Evolutionary conservation across 1,284 basidiomycete genomes (phyloP).

Genomic region (Melampsora larici-populina): DNA sequence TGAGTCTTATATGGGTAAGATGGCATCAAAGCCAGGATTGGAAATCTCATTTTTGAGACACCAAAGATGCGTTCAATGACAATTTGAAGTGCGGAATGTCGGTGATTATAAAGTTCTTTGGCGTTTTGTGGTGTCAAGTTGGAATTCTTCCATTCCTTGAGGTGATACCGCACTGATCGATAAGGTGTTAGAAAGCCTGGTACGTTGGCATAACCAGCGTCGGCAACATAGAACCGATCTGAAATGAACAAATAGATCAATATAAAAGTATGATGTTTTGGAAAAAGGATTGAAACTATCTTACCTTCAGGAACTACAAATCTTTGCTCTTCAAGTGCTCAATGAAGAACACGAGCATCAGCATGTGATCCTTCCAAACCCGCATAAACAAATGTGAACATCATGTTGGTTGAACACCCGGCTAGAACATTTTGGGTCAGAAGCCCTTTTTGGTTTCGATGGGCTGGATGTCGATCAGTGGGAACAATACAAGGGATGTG

Average conservation of each 20-base stretch:
- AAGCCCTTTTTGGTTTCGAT: slow-evolving; percentile 51
- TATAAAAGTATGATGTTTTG: no score
- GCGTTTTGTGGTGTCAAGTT: not conserved
- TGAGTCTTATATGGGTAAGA: no score
- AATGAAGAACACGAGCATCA: no score
- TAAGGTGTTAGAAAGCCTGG: not conserved
- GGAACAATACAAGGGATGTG: slow-evolving; percentile 49
- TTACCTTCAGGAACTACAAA: slow-evolving; percentile 12
- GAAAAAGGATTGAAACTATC: not conserved
- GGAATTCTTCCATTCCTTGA: not conserved
- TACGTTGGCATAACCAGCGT: not conserved
- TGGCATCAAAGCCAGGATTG: no score
- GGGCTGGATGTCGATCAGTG: slow-evolving; percentile 44
- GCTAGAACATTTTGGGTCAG: no score
- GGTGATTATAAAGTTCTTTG: not conserved
- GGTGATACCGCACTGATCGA: not conserved
- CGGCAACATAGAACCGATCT: no score
- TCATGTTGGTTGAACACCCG: no score
- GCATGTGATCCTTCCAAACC: no score
- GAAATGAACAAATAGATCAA: no score
- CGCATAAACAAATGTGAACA: no score
- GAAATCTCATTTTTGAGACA: no score
- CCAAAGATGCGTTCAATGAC: no score
- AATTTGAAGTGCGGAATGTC: not conserved
- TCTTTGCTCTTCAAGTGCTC: slow-evolving; percentile 45